Evolutionary conservation across 176 grass and related monocot genomes (phyloP).

Genomic region (Aegilops tauschii): DNA sequence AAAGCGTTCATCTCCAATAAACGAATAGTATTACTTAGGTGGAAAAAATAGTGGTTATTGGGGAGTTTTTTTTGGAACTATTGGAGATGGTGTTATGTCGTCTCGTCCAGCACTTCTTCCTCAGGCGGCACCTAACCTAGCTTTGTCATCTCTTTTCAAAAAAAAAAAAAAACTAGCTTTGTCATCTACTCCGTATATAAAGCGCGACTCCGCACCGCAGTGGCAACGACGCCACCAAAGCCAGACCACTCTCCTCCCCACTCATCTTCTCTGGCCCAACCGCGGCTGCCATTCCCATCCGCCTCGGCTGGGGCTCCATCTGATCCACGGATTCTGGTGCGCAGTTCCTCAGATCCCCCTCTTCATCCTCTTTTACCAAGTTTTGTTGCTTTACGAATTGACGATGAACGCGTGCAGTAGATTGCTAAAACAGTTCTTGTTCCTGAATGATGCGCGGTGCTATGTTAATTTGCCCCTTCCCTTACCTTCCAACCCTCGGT

Average conservation of each 20-base stretch:
- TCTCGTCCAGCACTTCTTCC: not conserved
- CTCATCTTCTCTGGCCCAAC: not conserved
- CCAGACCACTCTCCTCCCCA: not conserved
- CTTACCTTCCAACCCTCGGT: not conserved
- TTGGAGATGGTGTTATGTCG: not conserved
- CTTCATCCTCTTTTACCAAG: too few species aligned
- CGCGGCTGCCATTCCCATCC: not conserved
- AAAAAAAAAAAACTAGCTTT: too few species aligned
- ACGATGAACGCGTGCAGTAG: not conserved
- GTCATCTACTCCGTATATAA: conserved; percentile 31
- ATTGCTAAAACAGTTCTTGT: not conserved
- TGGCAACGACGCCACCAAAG: not conserved
- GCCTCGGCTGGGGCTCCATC: not conserved
- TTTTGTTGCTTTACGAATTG: too few species aligned
- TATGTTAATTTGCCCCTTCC: not conserved
- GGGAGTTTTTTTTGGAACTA: too few species aligned
- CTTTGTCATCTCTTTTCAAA: not conserved
- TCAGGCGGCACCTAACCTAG: not conserved
- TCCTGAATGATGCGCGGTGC: not conserved
- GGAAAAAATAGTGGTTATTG: too few species aligned
- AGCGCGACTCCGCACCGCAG: not conserved
- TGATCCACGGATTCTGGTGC: conserved; percentile 14
- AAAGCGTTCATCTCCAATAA: too few species aligned
- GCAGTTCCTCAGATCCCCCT: not conserved
- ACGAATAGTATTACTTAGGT: too few species aligned